phyloP scores from a whole-genome alignment of 768 basidiomycete genomes.

The Russula abietina region DNA sequence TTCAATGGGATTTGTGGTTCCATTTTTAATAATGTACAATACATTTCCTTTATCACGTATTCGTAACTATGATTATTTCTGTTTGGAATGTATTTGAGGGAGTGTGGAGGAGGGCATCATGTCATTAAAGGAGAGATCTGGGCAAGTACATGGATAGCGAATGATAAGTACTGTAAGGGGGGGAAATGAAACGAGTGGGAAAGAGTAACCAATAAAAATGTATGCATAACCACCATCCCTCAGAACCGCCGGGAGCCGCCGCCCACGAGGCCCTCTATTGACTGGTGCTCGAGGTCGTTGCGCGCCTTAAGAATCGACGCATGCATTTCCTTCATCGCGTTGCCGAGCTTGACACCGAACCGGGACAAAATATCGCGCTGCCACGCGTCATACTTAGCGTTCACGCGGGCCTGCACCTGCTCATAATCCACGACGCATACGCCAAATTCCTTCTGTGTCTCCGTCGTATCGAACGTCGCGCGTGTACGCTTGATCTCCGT shows the following conservation, averaged over 20 bases:
- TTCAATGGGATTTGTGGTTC: neutral
- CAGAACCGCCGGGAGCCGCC: conserved; percentile 43
- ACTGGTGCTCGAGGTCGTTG: conserved; percentile 93
- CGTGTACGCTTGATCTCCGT: conserved; percentile 97
- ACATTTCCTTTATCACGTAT: neutral
- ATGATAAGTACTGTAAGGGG: neutral
- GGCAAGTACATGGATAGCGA: conserved; percentile 21
- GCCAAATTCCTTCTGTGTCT: conserved; percentile 86
- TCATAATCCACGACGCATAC: conserved; percentile 96
- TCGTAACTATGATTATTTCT: no score
- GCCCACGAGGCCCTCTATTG: conserved; percentile 83
- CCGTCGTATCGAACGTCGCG: conserved; percentile 94
- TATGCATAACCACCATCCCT: conserved; percentile 10
- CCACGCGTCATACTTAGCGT: conserved; percentile 98
- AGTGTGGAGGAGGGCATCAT: conserved; percentile 5
- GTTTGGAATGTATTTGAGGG: neutral
- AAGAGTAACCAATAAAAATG: neutral
- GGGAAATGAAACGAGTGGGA: neutral
- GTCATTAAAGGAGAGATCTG: conserved; percentile 22
- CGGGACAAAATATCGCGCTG: conserved; percentile 89
- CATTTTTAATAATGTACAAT: neutral
- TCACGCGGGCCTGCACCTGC: conserved; percentile 94
- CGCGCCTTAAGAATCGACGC: conserved; percentile 87
- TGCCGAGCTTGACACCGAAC: conserved; percentile 89
- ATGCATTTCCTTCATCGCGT: conserved; percentile 97